Conservation (phyloP, 495 filamentous ascomycete genomes). For the Bathelium albidoporum region DNA sequence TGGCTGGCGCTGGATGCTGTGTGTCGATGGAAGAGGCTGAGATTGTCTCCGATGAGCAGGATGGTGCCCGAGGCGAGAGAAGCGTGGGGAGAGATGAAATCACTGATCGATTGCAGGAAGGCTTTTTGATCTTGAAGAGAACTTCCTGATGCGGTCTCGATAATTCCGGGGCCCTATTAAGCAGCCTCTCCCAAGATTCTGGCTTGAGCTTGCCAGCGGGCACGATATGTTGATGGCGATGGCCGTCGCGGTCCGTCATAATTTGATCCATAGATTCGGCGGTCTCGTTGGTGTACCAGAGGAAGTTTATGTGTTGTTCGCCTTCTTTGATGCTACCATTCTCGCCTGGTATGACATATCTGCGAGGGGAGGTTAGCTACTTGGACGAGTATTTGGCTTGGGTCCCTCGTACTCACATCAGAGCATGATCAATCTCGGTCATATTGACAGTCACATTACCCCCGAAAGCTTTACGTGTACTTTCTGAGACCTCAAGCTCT, state of each 20-base stretch:
- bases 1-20: neutral
- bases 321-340: neutral
- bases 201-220: neutral
- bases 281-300: neutral
- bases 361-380: neutral
- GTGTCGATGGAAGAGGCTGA: neutral
- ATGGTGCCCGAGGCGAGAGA: neutral
- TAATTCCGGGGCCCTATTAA: too few species aligned
- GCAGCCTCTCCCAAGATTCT: neutral
- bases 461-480: constrained; percentile 18
- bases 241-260: neutral
- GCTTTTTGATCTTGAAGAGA: too few species aligned
- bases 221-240: neutral
- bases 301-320: neutral
- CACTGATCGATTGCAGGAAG: too few species aligned
- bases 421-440: constrained; percentile 30
- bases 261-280: neutral
- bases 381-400: neutral
- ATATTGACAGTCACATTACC: constrained; percentile 35
- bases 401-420: constrained; percentile 27
- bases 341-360: neutral
- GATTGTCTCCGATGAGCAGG: neutral
- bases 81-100: neutral
- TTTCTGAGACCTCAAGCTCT: constrained; percentile 28
- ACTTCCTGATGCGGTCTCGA: neutral